Base-by-base conservation (phyloP, 225 moss, liverwort and hornwort genomes). In the Antitrichia curtipendula region DNA sequence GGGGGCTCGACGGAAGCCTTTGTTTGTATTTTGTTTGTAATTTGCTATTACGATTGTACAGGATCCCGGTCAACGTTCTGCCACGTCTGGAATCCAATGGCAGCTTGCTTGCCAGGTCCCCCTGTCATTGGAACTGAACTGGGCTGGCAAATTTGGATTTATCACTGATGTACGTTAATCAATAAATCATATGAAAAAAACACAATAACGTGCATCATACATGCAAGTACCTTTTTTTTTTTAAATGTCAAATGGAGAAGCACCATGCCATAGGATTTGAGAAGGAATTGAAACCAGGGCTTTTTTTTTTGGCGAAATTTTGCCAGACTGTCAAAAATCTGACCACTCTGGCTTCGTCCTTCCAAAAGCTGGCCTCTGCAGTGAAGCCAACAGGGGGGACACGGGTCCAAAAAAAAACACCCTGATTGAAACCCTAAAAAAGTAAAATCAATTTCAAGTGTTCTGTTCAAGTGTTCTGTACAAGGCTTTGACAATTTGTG, bases 1-100 rank as follows among this genome's bases (percentile, higher is more conserved):
- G 73, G 61, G 8, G 43, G 19, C 87, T 94, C 93, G 8, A 94
- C 85, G 0, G 83, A 84, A 34, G 90, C 91, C 43, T 85, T 93
- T 0, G 95, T 95, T 78, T 96, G 93, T 31, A 94, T 92, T 90
- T 87, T 90, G 50, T 96, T 96, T 89, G 94, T 89, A 53, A 96
- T 65, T 63, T 89, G 68, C 73, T 90, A 86, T 59, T 77, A n/a
- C n/a, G 81, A 61, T 93, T 91, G 21, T n/a, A 79, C 8, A 3
- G 40, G 76, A 16, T 82, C 82, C 8, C 41, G 7, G 20, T 70
- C 85, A 24, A 24, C 87, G 54, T 85, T 82, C 13, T 1, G 80
- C 86, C 87, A 87, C 24, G 58, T 77, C 62, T 88, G 88, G 29
- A 82, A 82, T 20, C 82, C 84, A 43, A 90, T 32, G 78, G 68